These are phyloP conservation scores for Pouteria glomerata DNA, from an alignment of 148 eudicot genomes.

Conservation along the genomic window DNA sequence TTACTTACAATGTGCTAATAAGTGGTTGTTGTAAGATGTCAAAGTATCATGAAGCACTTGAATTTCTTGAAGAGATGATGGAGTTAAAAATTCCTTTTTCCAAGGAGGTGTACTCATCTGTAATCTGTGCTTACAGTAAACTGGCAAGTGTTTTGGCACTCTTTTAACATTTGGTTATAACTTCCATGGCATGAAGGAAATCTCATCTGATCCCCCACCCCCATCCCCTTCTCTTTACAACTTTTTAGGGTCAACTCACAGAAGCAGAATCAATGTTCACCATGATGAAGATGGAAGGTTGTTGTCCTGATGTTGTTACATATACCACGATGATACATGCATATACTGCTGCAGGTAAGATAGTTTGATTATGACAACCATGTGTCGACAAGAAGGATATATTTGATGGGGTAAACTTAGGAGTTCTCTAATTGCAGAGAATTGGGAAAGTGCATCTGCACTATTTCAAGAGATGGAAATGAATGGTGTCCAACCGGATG, in stretches of 20 bases:
- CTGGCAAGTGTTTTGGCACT: constrained; percentile 54
- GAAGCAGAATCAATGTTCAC: constrained; percentile 71
- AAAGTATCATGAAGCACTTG: constrained; percentile 64
- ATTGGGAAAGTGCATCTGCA: constrained; percentile 63
- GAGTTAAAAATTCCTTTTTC: constrained; percentile 53
- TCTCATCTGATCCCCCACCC: constrained; percentile 8
- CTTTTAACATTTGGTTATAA: constrained; percentile 8
- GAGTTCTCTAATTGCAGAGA: constrained; percentile 36
- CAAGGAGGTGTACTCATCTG: constrained; percentile 89
- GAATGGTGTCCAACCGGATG: constrained; percentile 61
- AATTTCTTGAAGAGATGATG: constrained; percentile 62
- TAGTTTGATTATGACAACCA: not conserved
- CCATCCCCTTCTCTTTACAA: constrained; percentile 1
- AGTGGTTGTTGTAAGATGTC: constrained; percentile 91
- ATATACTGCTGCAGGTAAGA: constrained; percentile 60
- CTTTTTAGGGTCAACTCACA: constrained; percentile 61
- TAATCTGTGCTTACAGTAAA: constrained; percentile 74
- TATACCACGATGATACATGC: constrained; percentile 81
- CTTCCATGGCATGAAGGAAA: constrained; percentile 5
- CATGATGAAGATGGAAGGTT: constrained; percentile 55
- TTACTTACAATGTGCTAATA: constrained; percentile 74
- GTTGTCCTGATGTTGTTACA: constrained; percentile 71
- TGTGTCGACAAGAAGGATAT: not conserved
- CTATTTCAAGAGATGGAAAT: constrained; percentile 78
- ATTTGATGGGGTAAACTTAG: not conserved